phyloP scores from a whole-genome alignment of 257 asterid species.

The Fraxinus excelsior region DNA sequence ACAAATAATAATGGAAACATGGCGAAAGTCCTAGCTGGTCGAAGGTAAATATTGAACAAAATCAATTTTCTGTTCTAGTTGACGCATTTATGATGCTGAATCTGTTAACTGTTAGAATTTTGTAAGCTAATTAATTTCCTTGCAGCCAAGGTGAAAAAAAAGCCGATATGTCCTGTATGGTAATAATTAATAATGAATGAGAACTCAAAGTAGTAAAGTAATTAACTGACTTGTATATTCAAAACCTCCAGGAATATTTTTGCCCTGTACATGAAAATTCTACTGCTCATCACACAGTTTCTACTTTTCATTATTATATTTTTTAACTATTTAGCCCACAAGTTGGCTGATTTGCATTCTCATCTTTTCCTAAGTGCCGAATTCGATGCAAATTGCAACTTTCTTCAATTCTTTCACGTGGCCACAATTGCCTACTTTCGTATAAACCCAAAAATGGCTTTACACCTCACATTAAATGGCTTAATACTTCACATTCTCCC shows the following conservation, averaged over 20 bases:
- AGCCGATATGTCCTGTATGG: neutral
- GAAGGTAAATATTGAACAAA: constrained; percentile 56
- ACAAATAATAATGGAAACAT: constrained; percentile 97
- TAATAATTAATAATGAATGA: neutral
- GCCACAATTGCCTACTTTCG: neutral
- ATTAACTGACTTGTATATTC: constrained; percentile 5
- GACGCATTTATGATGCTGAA: constrained; percentile 12
- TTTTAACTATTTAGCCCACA: neutral
- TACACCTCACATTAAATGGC: neutral
- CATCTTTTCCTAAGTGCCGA: neutral
- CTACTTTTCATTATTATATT: neutral
- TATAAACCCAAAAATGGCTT: neutral
- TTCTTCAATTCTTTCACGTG: neutral
- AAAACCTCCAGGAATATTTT: neutral
- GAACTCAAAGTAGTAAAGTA: constrained; percentile 10
- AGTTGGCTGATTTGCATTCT: neutral
- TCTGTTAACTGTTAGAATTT: constrained; percentile 1
- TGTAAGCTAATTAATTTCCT: neutral
- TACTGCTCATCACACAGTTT: neutral
- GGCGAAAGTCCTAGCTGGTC: constrained; percentile 99
- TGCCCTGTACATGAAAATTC: neutral
- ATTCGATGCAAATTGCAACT: neutral
- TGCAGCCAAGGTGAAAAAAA: neutral
- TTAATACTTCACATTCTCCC: neutral
- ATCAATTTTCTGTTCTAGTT: constrained; percentile 15